Conservation (phyloP, 768 basidiomycete genomes). For the Amanita thiersii region DNA sequence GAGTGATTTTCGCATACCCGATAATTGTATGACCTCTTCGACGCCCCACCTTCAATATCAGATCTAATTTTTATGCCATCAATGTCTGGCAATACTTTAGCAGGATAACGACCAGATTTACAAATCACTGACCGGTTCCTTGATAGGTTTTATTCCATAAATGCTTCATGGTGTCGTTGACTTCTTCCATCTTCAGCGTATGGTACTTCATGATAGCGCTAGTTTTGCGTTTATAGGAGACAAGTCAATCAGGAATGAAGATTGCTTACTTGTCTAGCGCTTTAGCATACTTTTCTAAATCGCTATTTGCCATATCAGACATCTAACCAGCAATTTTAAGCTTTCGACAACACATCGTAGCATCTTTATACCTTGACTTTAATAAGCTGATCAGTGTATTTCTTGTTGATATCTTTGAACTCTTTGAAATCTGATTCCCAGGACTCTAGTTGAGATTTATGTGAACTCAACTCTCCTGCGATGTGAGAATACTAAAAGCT, state of each 20-base stretch:
- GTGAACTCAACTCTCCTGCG: slow-evolving; percentile 74
- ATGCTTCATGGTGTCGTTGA: slow-evolving; percentile 95
- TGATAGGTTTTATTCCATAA: slow-evolving; percentile 99
- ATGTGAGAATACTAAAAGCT: slow-evolving; percentile 61
- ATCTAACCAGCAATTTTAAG: slow-evolving; percentile 54
- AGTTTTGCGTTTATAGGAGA: slow-evolving; percentile 12
- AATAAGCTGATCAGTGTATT: slow-evolving; percentile 85
- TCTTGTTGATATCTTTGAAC: slow-evolving; percentile 79
- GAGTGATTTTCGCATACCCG: slow-evolving; percentile 49
- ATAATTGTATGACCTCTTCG: slow-evolving; percentile 95
- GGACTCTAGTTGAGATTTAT: slow-evolving; percentile 56
- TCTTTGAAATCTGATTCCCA: slow-evolving; percentile 70
- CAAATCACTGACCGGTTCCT: slow-evolving; percentile 67
- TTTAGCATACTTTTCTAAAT: slow-evolving; percentile 96
- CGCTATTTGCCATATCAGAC: slow-evolving; percentile 95
- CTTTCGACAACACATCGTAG: background rate
- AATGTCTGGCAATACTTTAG: slow-evolving; percentile 60
- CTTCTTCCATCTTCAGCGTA: slow-evolving; percentile 96
- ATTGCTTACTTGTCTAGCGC: slow-evolving; percentile 84
- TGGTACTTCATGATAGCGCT: slow-evolving; percentile 99
- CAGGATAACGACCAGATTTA: background rate
- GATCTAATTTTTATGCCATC: slow-evolving; percentile 95
- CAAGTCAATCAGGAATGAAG: background rate
- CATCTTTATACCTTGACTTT: slow-evolving; percentile 75
- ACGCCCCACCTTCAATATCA: slow-evolving; percentile 85